A percentile compares a stretch with the other conserved stretches of the same genome.
Evolutionary conservation across 2,329 filamentous ascomycete species (phyloP).

Genomic region (Microdochium bolleyi): DNA sequence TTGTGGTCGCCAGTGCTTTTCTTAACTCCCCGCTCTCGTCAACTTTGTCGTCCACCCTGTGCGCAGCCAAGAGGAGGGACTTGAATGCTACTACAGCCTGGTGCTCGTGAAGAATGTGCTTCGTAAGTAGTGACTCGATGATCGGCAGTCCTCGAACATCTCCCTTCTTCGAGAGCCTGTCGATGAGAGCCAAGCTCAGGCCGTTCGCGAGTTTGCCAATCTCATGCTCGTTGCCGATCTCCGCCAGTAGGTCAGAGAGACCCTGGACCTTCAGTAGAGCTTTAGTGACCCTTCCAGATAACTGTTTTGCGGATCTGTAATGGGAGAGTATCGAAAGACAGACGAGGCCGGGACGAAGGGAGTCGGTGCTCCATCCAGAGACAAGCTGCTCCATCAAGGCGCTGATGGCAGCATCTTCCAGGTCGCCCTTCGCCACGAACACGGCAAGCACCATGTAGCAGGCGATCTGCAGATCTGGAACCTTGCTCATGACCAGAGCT

Average conservation of each 20-base stretch:
- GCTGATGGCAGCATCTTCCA: conserved; percentile 74
- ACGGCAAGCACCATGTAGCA: conserved; percentile 89
- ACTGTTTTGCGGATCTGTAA: conserved; percentile 60
- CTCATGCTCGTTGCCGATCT: conserved; percentile 56
- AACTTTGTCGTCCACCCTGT: conserved; percentile 46
- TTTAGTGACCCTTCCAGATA: conserved; percentile 64
- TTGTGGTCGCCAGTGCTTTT: conserved; percentile 54
- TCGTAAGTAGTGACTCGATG: conserved; percentile 54
- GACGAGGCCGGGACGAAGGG: conserved; percentile 63
- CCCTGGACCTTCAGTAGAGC: conserved; percentile 57
- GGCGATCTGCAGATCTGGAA: conserved; percentile 72
- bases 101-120: conserved; percentile 51
- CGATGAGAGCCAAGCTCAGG: conserved; percentile 57
- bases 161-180: conserved; percentile 52
- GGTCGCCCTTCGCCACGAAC: conserved; percentile 71
- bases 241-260: conserved; percentile 49
- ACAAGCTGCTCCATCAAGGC: conserved; percentile 86
- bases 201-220: conserved; percentile 67
- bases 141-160: conserved; percentile 47
- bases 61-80: conserved; percentile 51
- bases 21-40: conserved; percentile 49
- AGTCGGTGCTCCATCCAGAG: conserved; percentile 67
- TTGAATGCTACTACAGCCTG: conserved; percentile 60
- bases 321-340: conserved; percentile 78
- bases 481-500: conserved; percentile 66